Percentiles rank a stretch among this genome's conserved stretches.
phyloP scores from a whole-genome alignment of 768 basidiomycete species.

The Boletus rubroflammeus region DNA sequence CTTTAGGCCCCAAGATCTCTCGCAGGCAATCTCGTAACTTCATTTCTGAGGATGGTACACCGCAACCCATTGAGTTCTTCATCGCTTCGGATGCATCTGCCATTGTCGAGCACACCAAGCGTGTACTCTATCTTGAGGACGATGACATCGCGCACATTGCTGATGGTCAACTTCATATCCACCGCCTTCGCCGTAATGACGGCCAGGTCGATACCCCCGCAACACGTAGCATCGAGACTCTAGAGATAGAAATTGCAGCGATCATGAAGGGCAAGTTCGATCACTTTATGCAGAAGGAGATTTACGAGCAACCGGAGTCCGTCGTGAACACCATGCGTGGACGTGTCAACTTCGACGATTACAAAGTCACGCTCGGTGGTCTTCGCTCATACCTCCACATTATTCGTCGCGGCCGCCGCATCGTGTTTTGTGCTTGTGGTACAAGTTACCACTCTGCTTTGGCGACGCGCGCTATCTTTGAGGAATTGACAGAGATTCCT shows the following conservation, averaged over 20 bases:
- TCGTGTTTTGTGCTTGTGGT: constrained; percentile 98
- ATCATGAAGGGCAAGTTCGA: constrained; percentile 99
- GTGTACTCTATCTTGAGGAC: constrained; percentile 97
- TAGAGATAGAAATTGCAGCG: constrained; percentile 98
- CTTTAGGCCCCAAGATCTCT: constrained; percentile 71
- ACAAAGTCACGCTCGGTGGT: constrained; percentile 91
- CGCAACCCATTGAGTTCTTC: constrained; percentile 99
- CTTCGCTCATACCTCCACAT: constrained; percentile 93
- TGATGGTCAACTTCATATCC: constrained; percentile 97
- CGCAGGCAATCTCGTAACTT: constrained; percentile 96
- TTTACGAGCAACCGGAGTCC: constrained; percentile 98
- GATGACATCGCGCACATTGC: constrained; percentile 98
- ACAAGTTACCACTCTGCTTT: constrained; percentile 97
- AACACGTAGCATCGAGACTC: constrained; percentile 94
- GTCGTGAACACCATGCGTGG: constrained; percentile 99
- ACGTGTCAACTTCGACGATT: constrained; percentile 95
- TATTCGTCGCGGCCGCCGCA: constrained; percentile 90
- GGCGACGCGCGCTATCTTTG: constrained; percentile 96
- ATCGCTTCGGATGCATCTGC: constrained; percentile 97
- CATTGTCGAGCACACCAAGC: constrained; percentile 97
- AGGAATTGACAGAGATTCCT: constrained; percentile 98
- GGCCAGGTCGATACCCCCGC: constrained; percentile 51
- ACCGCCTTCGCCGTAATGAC: constrained; percentile 91
- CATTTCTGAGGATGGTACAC: constrained; percentile 97
- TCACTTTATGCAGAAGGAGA: constrained; percentile 99